Percentiles rank a stretch among this genome's conserved stretches.
These are phyloP conservation scores for Chamaecyparis obtusa DNA, from an alignment of 75 land plant genomes.

Conservation along the genomic window DNA sequence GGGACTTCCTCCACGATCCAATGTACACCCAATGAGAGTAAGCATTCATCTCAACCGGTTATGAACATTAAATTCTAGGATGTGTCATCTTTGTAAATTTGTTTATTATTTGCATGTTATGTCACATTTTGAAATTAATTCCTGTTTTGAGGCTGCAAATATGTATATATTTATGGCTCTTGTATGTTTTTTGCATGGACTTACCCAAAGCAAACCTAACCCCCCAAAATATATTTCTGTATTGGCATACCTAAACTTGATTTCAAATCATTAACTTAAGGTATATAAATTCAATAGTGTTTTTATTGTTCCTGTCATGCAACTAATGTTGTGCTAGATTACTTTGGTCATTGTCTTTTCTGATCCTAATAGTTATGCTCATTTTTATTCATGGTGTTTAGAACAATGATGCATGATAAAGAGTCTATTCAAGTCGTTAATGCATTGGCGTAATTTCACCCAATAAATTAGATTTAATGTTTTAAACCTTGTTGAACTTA, in stretches of 20 bases:
- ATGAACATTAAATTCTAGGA: background rate
- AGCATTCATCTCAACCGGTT: slow-evolving; percentile 16
- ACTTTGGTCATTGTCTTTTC: background rate
- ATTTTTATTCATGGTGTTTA: background rate
- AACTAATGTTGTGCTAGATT: background rate
- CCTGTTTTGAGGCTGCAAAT: background rate
- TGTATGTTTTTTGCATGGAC: background rate
- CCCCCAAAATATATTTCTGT: background rate
- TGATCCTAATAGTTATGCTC: background rate
- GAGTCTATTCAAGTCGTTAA: background rate
- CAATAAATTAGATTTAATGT: background rate
- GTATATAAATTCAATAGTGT: background rate
- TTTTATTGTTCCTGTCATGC: background rate
- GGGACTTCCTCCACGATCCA: slow-evolving; percentile 95
- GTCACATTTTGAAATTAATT: too few relatives aligned
- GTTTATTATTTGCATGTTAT: too few relatives aligned
- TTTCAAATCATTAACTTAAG: too few relatives aligned
- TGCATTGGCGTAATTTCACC: background rate
- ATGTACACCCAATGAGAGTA: slow-evolving; percentile 99
- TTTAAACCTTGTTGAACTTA: background rate
- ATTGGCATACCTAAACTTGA: background rate
- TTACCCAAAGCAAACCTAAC: background rate
- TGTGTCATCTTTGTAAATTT: background rate
- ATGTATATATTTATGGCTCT: background rate
- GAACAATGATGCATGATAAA: background rate